Base-by-base conservation (phyloP, 2,329 filamentous ascomycete species). In the Paecilomyces variotii region DNA sequence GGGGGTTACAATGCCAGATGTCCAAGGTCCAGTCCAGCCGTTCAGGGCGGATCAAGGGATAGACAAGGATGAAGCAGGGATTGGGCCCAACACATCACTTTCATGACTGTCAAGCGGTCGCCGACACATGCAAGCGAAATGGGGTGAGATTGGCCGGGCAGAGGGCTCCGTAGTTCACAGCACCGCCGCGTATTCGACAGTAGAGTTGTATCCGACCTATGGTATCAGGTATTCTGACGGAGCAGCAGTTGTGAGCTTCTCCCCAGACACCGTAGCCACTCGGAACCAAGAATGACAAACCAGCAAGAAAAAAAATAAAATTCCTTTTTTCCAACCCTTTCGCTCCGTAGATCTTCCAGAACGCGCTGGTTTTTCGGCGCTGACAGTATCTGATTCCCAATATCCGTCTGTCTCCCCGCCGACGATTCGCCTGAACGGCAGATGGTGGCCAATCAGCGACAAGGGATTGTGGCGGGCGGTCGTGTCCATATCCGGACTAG, bases 401-500 rank as follows among this genome's bases (percentile, higher is more conserved):
- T 11, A 26, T 26, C 24, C 24, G n/a, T 28, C 49, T 14, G 24
- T 52, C 14, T 28, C 27, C 50, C 32, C 7, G 54, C n/a, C 24
- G 54, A 53, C 52, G 34, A 57, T 53, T 25, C 51, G 32, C 30
- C 50, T 24, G 52, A 54, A 12, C 24, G 24, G 12, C 19, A 25
- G 30, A 30, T 25, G 45, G 32, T 3, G 6, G 19, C 1, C 6
- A 4, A 27, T 10, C 25, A 6, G 25, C n/a, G 53, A 45, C 28
- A 32, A 55, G 24, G 50, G 54, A 58, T 54, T 53, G 58, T 58
- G 45, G 4, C 51, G 50, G 50, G 49, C 54, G 59, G 62, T 61
- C 62, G 62, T 61, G 57, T 56, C 62, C 61, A 27, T 30, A 67
- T 67, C 56, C 55, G 64, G 60, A 57, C 58, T 59, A 62, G 60